Evolutionary conservation across 140 eudicot species (phyloP).

Genomic region (Bidens hawaiensis): DNA sequence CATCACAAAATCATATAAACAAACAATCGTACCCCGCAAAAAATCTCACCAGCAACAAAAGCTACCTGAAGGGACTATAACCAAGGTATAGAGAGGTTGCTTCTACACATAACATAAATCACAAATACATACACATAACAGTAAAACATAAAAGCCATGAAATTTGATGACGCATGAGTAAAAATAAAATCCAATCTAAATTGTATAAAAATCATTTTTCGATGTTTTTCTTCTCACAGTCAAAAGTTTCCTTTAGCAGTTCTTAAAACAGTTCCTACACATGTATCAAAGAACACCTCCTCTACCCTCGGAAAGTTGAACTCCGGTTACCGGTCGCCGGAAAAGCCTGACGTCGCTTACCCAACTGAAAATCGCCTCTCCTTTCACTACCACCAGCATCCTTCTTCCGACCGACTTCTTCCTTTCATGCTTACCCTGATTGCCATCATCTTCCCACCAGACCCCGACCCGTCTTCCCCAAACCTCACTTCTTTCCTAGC

Average conservation of each 20-base stretch:
- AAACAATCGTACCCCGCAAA: too few species aligned
- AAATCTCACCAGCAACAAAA: too few species aligned
- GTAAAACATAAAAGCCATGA: conserved; percentile 3
- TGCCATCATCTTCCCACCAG: conserved; percentile 14
- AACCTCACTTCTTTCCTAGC: conserved; percentile 60
- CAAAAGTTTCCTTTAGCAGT: conserved; percentile 25
- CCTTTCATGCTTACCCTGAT: conserved; percentile 24
- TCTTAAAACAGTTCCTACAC: conserved; percentile 10
- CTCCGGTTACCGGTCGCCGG: conserved; percentile 92
- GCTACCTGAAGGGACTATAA: too few species aligned
- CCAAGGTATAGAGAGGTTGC: too few species aligned
- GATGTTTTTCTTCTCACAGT: conserved; percentile 3
- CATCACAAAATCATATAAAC: too few species aligned
- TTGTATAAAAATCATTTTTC: conserved; percentile 5
- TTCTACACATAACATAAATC: too few species aligned
- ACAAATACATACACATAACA: neutral
- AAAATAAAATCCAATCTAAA: conserved; percentile 14
- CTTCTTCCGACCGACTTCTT: conserved; percentile 34
- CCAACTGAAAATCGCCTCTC: conserved; percentile 50
- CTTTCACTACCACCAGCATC: conserved; percentile 42
- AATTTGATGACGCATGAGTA: neutral
- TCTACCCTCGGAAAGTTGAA: conserved; percentile 53
- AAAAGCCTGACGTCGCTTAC: conserved; percentile 88
- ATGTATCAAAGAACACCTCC: conserved; percentile 10
- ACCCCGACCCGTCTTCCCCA: conserved; percentile 45